A percentile compares a stretch with the other conserved stretches of the same genome.
Evolutionary conservation across 1,284 basidiomycete genomes (phyloP).

Genomic region (Acaromyces ingoldii): DNA sequence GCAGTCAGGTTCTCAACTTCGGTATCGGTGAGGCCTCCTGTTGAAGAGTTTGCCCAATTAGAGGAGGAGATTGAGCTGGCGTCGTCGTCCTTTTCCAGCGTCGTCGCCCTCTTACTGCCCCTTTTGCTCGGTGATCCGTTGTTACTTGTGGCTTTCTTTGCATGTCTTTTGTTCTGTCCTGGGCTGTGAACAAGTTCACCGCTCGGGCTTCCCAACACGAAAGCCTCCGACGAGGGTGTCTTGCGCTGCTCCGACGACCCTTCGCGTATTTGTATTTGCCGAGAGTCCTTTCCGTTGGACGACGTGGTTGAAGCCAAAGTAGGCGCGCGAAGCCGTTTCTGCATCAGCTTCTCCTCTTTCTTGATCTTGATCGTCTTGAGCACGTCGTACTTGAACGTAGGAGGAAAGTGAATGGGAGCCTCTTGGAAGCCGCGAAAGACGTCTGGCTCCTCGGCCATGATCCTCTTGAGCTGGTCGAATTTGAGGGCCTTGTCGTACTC

Average conservation of each 20-base stretch:
- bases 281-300: too few species aligned
- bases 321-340: too few species aligned
- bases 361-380: conserved; percentile 53
- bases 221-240: too few species aligned
- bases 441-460: conserved; percentile 60
- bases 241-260: not conserved
- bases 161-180: too few species aligned
- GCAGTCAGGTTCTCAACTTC: too few species aligned
- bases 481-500: conserved; percentile 54
- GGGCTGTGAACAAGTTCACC: not conserved
- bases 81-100: conserved; percentile 18
- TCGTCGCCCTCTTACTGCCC: conserved; percentile 1
- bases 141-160: not conserved
- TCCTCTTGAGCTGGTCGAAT: conserved; percentile 71
- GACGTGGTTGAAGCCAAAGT: too few species aligned
- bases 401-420: conserved; percentile 40
- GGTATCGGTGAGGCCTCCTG: too few species aligned
- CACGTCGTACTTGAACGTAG: conserved; percentile 78
- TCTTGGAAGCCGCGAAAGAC: conserved; percentile 62
- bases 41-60: conserved; percentile 16
- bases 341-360: conserved; percentile 2
- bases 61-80: conserved; percentile 30
- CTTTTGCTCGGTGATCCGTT: not conserved
- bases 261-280: conserved; percentile 5
- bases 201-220: not conserved